Conservation (phyloP, 441 rosid species). For the Pelargonium exstipulatum region DNA sequence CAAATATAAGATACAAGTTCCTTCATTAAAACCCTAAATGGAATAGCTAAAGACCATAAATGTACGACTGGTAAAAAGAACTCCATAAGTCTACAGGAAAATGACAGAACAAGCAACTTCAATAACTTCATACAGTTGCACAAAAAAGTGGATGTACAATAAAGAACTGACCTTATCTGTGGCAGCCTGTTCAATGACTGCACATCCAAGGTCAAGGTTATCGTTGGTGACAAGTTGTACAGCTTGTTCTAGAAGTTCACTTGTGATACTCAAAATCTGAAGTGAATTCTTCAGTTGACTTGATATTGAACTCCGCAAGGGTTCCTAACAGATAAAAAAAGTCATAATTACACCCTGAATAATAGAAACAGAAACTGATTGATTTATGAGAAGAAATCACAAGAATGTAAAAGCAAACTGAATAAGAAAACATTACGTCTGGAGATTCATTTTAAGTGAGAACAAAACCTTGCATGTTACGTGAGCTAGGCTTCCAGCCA, state of each 20-base stretch:
- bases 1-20: background rate
- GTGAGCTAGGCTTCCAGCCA: constrained; percentile 98
- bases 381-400: constrained; percentile 14
- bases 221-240: constrained; percentile 97
- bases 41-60: background rate
- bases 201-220: constrained; percentile 98
- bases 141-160: background rate
- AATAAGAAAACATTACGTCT: background rate
- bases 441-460: background rate
- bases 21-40: background rate
- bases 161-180: constrained; percentile 69
- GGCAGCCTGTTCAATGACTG: constrained; percentile 94
- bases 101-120: background rate
- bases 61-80: background rate
- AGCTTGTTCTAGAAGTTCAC: constrained; percentile 78
- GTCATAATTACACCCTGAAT: constrained; percentile 11
- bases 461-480: constrained; percentile 93
- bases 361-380: constrained; percentile 7
- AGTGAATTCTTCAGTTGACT: constrained; percentile 73
- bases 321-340: constrained; percentile 57
- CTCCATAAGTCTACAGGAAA: background rate
- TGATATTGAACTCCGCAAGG: constrained; percentile 82
- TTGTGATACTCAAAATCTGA: constrained; percentile 57
- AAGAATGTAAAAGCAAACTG: background rate
- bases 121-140: constrained; percentile 6